Conservation (phyloP, 2,329 filamentous ascomycete genomes). For the Acephala macrosclerotiorum region DNA sequence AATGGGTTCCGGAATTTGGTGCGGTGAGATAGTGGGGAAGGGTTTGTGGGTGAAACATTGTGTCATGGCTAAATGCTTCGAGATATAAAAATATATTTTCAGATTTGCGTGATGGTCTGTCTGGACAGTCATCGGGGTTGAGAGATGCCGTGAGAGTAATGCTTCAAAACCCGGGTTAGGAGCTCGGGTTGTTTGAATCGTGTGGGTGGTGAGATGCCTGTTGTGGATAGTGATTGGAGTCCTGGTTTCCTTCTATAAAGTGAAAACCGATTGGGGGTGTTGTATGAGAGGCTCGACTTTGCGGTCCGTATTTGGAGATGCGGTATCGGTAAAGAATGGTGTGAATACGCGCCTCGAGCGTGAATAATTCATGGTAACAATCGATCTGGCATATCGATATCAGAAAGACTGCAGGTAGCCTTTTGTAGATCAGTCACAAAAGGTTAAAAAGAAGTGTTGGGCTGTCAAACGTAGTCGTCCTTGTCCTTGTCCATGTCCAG, state of each 20-base stretch:
- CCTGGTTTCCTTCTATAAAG: not conserved
- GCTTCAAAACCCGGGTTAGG: not conserved
- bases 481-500: not conserved
- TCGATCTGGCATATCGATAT: not conserved
- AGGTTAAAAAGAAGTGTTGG: not conserved
- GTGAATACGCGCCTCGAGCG: not conserved
- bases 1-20: slow-evolving; percentile 16
- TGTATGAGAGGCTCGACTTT: not conserved
- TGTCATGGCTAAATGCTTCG: slow-evolving; percentile 14
- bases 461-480: not conserved
- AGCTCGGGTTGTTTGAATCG: not conserved
- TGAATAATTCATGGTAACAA: not conserved
- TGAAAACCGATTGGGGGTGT: not conserved
- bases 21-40: slow-evolving; percentile 20
- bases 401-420: not conserved
- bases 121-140: not conserved
- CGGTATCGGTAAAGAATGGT: not conserved
- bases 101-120: slow-evolving; percentile 6
- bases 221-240: not conserved
- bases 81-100: slow-evolving; percentile 10
- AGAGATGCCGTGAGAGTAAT: not conserved
- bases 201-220: slow-evolving; percentile 4
- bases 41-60: slow-evolving; percentile 22
- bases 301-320: not conserved
- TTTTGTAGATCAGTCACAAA: slow-evolving; percentile 1